A percentile compares a stretch with the other conserved stretches of the same genome.
These are phyloP conservation scores for Phytophthora sp. DNA, from an alignment of 352 stramenopile species.

Conservation along the genomic window DNA sequence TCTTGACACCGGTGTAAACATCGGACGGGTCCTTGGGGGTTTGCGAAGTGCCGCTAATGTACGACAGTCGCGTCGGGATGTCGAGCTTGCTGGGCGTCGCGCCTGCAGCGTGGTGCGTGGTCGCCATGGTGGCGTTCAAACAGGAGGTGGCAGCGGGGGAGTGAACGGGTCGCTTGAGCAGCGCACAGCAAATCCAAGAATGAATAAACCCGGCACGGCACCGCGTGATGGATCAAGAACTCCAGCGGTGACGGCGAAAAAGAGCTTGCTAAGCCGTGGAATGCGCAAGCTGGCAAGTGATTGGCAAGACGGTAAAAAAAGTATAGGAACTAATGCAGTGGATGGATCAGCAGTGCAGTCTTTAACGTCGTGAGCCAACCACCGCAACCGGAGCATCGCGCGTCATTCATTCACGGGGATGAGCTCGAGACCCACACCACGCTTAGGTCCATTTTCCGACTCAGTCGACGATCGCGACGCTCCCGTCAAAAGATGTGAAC, in stretches of 20 bases:
- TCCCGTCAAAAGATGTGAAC: neutral
- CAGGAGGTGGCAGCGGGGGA: neutral
- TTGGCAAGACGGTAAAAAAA: slow-evolving; percentile 15
- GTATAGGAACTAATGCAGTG: slow-evolving; percentile 9
- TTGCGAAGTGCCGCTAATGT: slow-evolving; percentile 35
- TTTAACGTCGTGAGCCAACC: slow-evolving; percentile 16
- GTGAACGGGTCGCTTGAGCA: slow-evolving; percentile 17
- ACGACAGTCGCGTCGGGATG: slow-evolving; percentile 44
- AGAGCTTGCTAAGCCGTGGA: slow-evolving; percentile 20
- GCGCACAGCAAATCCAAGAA: slow-evolving; percentile 27
- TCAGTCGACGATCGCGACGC: slow-evolving; percentile 18
- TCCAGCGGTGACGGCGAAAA: neutral
- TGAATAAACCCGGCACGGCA: slow-evolving; percentile 11
- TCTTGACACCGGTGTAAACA: slow-evolving; percentile 35
- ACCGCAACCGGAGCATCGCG: slow-evolving; percentile 9
- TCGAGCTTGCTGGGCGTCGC: slow-evolving; percentile 38
- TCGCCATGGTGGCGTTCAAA: slow-evolving; percentile 25
- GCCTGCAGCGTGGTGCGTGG: slow-evolving; percentile 24
- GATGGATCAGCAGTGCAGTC: slow-evolving; percentile 1
- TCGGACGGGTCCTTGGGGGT: slow-evolving; percentile 29
- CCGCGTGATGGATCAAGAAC: neutral
- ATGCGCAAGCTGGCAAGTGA: slow-evolving; percentile 8
- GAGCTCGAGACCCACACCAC: slow-evolving; percentile 8
- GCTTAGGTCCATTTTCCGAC: neutral
- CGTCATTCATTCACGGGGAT: slow-evolving; percentile 20